phyloP scores from a whole-genome alignment of 768 basidiomycete species.

The Mycena haematopus region DNA sequence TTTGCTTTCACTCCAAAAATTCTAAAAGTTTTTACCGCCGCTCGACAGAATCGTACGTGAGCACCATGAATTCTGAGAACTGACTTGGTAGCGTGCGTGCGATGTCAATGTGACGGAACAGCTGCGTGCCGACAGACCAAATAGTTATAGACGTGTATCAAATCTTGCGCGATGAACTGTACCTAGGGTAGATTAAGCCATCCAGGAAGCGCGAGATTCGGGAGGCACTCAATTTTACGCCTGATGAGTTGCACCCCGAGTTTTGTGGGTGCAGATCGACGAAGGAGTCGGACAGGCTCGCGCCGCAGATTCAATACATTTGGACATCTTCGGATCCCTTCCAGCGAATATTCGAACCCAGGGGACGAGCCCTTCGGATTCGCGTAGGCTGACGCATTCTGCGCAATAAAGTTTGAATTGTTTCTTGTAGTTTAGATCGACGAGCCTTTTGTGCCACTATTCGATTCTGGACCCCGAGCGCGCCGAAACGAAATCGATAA shows the following conservation, averaged over 20 bases:
- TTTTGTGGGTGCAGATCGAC: slow-evolving; percentile 24
- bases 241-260: slow-evolving; percentile 18
- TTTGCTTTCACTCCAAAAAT: background rate
- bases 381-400: slow-evolving; percentile 28
- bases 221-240: slow-evolving; percentile 10
- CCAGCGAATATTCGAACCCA: slow-evolving; percentile 11
- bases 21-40: slow-evolving; percentile 18
- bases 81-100: background rate
- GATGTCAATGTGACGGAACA: slow-evolving; percentile 4
- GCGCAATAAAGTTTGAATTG: slow-evolving; percentile 26
- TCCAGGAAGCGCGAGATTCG: slow-evolving; percentile 23
- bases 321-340: slow-evolving; percentile 5
- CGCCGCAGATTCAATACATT: slow-evolving; percentile 12
- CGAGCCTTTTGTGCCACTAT: slow-evolving; percentile 26
- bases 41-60: slow-evolving; percentile 8
- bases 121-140: background rate
- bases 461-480: slow-evolving; percentile 22
- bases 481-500: slow-evolving; percentile 14
- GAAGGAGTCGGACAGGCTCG: slow-evolving; percentile 18
- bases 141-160: background rate
- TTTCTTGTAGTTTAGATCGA: slow-evolving; percentile 9
- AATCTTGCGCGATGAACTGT: slow-evolving; percentile 5
- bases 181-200: slow-evolving; percentile 14
- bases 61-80: background rate
- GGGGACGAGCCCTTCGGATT: slow-evolving; percentile 18